A percentile compares a stretch with the other conserved stretches of the same genome.
Evolutionary conservation across 2,329 filamentous ascomycete genomes (phyloP).

Genomic region (Fusarium xylarioides): DNA sequence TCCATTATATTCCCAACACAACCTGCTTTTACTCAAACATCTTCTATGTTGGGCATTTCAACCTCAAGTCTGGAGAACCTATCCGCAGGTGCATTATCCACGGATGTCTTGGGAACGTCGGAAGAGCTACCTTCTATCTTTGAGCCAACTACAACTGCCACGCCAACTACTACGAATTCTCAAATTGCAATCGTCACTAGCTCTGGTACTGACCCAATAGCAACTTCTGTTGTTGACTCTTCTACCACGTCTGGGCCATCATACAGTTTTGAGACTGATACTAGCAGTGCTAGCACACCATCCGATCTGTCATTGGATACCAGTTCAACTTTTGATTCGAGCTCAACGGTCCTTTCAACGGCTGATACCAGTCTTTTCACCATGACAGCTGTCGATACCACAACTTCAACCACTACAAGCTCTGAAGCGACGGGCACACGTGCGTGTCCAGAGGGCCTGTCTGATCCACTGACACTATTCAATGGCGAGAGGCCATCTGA

Average conservation of each 20-base stretch:
- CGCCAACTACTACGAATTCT: background rate
- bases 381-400: background rate
- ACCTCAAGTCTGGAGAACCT: background rate
- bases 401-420: background rate
- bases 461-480: background rate
- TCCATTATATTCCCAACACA: background rate
- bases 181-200: background rate
- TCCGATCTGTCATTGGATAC: background rate
- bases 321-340: background rate
- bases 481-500: background rate
- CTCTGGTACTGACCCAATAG: background rate
- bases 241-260: background rate
- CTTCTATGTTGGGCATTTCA: background rate
- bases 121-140: background rate
- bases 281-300: background rate
- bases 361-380: background rate
- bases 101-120: background rate
- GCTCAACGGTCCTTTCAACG: background rate
- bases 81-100: background rate
- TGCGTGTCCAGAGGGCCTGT: background rate
- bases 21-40: background rate
- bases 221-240: background rate
- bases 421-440: background rate
- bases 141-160: background rate
- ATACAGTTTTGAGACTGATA: background rate